These are phyloP conservation scores for Adansonia grandidieri DNA, from an alignment of 441 rosid genomes.

Conservation along the genomic window DNA sequence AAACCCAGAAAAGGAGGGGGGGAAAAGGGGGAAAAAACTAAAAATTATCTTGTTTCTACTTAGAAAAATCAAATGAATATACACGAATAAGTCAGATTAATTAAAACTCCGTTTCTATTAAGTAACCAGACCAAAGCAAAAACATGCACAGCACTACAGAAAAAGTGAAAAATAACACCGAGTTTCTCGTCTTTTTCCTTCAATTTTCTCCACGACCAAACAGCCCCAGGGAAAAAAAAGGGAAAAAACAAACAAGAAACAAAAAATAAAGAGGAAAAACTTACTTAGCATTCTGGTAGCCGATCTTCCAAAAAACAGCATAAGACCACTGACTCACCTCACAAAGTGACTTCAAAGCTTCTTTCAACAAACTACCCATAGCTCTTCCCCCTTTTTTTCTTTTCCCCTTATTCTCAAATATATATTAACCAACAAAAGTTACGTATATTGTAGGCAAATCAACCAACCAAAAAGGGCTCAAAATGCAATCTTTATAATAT, in stretches of 20 bases:
- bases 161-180: background rate
- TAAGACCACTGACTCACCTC: conserved; percentile 77
- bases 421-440: background rate
- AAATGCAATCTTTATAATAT: conserved; percentile 7
- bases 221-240: conserved; percentile 7
- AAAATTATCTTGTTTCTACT: background rate
- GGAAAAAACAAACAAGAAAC: conserved; percentile 2
- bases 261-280: conserved; percentile 16
- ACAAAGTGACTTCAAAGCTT: conserved; percentile 77
- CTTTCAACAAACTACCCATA: conserved; percentile 70
- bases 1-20: background rate
- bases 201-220: conserved; percentile 27
- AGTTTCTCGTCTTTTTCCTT: background rate
- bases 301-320: conserved; percentile 95
- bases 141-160: background rate
- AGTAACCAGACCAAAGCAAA: conserved; percentile 10
- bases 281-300: conserved; percentile 87
- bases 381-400: conserved; percentile 26
- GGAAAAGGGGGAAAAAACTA: background rate
- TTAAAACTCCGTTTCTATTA: background rate
- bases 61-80: conserved; percentile 16
- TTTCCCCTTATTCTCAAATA: background rate
- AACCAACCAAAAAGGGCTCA: conserved; percentile 27
- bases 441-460: conserved; percentile 28
- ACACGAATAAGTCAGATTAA: conserved; percentile 5